Evolutionary conservation across 805 yeast species (phyloP).

Genomic region (Naumovozyma castellii): DNA sequence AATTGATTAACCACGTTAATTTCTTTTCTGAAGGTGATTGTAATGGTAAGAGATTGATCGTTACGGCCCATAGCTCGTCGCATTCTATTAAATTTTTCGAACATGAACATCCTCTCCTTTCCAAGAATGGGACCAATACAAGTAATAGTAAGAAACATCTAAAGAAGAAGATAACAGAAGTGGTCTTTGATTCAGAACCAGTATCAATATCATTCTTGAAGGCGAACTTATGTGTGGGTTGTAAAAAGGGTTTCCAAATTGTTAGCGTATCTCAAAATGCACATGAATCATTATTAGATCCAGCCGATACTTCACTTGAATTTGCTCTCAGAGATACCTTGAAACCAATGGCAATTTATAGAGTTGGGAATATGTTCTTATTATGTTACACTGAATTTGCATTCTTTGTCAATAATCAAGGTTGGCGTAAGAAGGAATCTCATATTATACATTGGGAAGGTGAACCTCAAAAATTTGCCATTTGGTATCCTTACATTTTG

Average conservation of each 20-base stretch:
- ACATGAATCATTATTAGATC: constrained; percentile 84
- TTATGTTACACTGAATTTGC: constrained; percentile 88
- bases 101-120: constrained; percentile 64
- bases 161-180: constrained; percentile 61
- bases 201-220: constrained; percentile 84
- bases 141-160: constrained; percentile 54
- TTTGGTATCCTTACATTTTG: constrained; percentile 86
- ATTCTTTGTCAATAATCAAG: constrained; percentile 86
- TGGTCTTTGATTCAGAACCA: constrained; percentile 79
- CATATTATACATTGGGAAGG: constrained; percentile 98
- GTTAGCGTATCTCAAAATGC: constrained; percentile 75
- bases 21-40: constrained; percentile 92
- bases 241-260: constrained; percentile 93
- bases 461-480: constrained; percentile 80
- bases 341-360: constrained; percentile 84
- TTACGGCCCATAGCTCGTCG: constrained; percentile 77
- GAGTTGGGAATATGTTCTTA: constrained; percentile 80
- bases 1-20: constrained; percentile 75
- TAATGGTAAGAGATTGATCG: constrained; percentile 76
- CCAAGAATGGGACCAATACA: constrained; percentile 6
- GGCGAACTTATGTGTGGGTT: constrained; percentile 85
- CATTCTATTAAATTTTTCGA: constrained; percentile 69
- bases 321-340: constrained; percentile 66
- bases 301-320: constrained; percentile 96
- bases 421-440: constrained; percentile 91